phyloP scores from a whole-genome alignment of 139 green algal species.

The Chlorella sp. region DNA sequence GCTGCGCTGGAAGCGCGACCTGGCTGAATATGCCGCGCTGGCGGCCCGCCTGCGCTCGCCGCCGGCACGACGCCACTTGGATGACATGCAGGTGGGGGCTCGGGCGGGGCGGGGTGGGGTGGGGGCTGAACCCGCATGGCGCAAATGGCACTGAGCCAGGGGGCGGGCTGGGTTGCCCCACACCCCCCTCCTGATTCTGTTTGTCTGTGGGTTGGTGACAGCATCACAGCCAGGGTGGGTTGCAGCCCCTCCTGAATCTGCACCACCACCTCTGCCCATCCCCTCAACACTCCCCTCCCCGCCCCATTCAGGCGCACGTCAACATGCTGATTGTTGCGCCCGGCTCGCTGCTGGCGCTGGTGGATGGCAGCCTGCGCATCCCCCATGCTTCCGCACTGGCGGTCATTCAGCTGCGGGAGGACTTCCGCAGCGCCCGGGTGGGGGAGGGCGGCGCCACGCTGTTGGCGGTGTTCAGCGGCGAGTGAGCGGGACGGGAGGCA shows the following conservation, averaged over 20 bases:
- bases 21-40: constrained; percentile 66
- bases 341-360: constrained; percentile 72
- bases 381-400: constrained; percentile 56
- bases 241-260: too few species aligned
- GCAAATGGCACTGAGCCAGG: too few species aligned
- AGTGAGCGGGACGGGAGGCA: too few species aligned
- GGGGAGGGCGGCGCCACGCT: constrained; percentile 50
- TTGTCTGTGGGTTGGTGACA: too few species aligned
- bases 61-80: constrained; percentile 35
- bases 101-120: constrained; percentile 32
- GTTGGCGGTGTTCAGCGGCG: constrained; percentile 48
- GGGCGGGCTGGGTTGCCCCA: too few species aligned
- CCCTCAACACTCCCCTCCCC: background rate
- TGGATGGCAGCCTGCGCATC: constrained; percentile 70
- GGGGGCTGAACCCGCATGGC: too few species aligned
- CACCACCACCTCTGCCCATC: background rate
- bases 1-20: constrained; percentile 74
- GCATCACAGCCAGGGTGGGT: too few species aligned
- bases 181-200: too few species aligned
- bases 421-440: constrained; percentile 69
- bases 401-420: constrained; percentile 65
- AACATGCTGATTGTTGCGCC: constrained; percentile 84
- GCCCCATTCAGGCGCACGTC: background rate
- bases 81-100: constrained; percentile 49
- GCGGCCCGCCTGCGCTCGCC: constrained; percentile 32